phyloP scores from a whole-genome alignment of 2,329 filamentous ascomycete genomes.

The Balansia obtecta region DNA sequence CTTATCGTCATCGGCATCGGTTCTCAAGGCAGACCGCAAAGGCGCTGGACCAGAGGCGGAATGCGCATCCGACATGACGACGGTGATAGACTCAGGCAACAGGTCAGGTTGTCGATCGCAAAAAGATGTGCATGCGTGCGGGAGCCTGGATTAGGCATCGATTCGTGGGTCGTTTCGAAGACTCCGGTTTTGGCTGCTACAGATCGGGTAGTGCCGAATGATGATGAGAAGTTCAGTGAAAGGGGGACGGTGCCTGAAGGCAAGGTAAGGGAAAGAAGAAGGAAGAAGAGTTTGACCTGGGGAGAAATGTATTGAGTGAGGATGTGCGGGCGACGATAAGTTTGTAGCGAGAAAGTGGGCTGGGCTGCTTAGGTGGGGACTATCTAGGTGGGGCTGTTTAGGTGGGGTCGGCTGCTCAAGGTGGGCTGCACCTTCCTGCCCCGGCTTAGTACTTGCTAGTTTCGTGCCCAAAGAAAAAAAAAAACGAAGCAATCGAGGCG shows the following conservation, averaged over 20 bases:
- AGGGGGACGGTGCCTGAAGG: neutral
- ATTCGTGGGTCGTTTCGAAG: neutral
- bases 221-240: neutral
- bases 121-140: neutral
- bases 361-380: neutral
- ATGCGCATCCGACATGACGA: constrained; percentile 16
- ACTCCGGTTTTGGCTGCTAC: neutral
- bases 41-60: constrained; percentile 16
- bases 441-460: neutral
- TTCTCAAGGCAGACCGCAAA: constrained; percentile 31
- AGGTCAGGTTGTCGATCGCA: neutral
- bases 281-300: neutral
- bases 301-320: too few relatives aligned
- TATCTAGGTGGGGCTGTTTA: neutral
- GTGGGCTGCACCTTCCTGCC: neutral
- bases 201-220: neutral
- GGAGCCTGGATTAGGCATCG: neutral
- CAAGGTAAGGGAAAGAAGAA: neutral
- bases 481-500: neutral
- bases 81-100: neutral
- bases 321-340: neutral
- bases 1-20: constrained; percentile 28
- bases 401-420: neutral
- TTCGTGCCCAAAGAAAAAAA: neutral
- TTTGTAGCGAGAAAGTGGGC: constrained; percentile 1